phyloP scores from a whole-genome alignment of 345 rosid species.

The Viola odorata region DNA sequence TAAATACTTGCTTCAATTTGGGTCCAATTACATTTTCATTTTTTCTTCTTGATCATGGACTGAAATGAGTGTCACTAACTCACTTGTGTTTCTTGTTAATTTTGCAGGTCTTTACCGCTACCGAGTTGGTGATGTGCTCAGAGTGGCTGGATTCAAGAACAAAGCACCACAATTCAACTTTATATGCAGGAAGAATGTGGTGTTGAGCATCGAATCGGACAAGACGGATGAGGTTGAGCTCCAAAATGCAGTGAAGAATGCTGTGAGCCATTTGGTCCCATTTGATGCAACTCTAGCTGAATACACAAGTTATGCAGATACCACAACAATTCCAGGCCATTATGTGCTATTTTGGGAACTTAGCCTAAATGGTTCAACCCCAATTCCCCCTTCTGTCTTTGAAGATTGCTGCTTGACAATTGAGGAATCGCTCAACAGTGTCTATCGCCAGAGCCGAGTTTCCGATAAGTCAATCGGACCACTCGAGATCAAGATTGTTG shows the following conservation, averaged over 20 bases:
- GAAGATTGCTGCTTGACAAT: constrained; percentile 89
- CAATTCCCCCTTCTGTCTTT: constrained; percentile 81
- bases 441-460: constrained; percentile 84
- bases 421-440: constrained; percentile 92
- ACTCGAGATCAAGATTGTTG: constrained; percentile 84
- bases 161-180: constrained; percentile 89
- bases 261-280: constrained; percentile 67
- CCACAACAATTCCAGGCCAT: constrained; percentile 72
- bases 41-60: neutral
- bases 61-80: neutral
- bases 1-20: constrained; percentile 10
- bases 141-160: constrained; percentile 95
- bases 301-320: constrained; percentile 88
- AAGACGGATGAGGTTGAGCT: constrained; percentile 98
- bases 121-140: constrained; percentile 90
- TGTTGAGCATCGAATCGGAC: constrained; percentile 81
- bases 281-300: constrained; percentile 71
- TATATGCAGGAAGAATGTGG: constrained; percentile 93
- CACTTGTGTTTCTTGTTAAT: neutral
- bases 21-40: no score
- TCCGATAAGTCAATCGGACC: constrained; percentile 90
- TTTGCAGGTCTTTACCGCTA: constrained; percentile 73
- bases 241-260: constrained; percentile 81
- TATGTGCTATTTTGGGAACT: constrained; percentile 92
- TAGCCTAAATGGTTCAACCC: constrained; percentile 50